These are phyloP conservation scores for Smallanthus sonchifolius DNA, from an alignment of 129 eudicot genomes.

Conservation along the genomic window DNA sequence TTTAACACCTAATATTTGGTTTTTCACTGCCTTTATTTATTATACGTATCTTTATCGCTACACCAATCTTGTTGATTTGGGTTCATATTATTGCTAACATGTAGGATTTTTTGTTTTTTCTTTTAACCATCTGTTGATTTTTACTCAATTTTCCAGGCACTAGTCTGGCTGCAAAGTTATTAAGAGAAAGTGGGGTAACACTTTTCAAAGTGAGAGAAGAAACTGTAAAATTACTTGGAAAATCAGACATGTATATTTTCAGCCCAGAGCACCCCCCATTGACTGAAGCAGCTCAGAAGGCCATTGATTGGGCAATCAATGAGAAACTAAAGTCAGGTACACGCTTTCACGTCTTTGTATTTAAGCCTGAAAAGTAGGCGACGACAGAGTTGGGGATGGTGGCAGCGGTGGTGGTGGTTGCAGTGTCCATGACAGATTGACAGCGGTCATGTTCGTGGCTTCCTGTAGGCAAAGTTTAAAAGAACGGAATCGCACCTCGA, in stretches of 20 bases:
- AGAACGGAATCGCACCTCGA: too few species aligned
- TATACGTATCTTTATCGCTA: not conserved
- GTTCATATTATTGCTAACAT: not conserved
- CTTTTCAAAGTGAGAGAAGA: constrained; percentile 66
- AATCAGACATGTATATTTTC: constrained; percentile 47
- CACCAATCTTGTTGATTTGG: not conserved
- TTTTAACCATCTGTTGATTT: not conserved
- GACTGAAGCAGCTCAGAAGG: constrained; percentile 73
- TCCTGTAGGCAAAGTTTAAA: too few species aligned
- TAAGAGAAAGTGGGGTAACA: constrained; percentile 78
- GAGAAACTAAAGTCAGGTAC: constrained; percentile 87
- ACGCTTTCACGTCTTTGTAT: not conserved
- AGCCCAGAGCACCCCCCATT: constrained; percentile 78
- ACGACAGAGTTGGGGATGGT: too few species aligned
- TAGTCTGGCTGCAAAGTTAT: constrained; percentile 80
- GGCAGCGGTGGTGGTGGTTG: too few species aligned
- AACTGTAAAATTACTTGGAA: constrained; percentile 67
- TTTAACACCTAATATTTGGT: not conserved
- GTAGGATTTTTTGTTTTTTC: not conserved
- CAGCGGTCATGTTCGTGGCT: too few species aligned
- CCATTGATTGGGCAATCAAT: constrained; percentile 86
- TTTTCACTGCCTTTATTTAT: not conserved
- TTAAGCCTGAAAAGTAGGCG: too few species aligned
- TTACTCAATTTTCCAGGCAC: constrained; percentile 48
- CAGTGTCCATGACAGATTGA: too few species aligned